Evolutionary conservation across 2,329 filamentous ascomycete species (phyloP), one percentile per base, ranked within the genome.

Genomic region (Plenodomus lindquistii): DNA sequence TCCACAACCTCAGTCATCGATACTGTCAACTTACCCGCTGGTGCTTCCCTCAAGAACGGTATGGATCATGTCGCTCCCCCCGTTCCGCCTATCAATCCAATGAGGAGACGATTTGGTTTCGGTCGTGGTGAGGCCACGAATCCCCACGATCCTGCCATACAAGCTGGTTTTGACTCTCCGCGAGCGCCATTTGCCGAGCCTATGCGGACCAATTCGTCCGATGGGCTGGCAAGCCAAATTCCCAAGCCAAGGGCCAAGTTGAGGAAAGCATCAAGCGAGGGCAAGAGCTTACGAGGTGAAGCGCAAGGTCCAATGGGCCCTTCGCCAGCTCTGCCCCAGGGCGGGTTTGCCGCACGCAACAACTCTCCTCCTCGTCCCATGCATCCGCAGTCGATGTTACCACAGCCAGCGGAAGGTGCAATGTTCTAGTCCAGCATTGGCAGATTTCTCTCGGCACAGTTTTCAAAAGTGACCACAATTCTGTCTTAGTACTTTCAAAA

Each of bases 1-100:
- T 80, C 77, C 1, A 75, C 76, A 9, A 85, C 83, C 3, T 83
- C 80, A 2, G 80, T 81, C 37, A 77, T 85, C 21, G 81, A 84
- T 38, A 80, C 80, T 0, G 75, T 85, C 29, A 80, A 79, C 29
- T 74, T 86, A 10, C 82, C 82, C 13, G 63, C 77, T n/a, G 80
- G 80, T 21, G 79, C 80, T 2, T 80, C 77, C 4, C 71, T 83
- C 29, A 78, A 72, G 67, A 83, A 81, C 47, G 81, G 80, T 40
- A 75, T 74, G 56, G 63, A 67, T 17, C 21, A 53, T 7, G 44
- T 43, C 10, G 53, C 62, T 6, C 69, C 75, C 1, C 81, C 82
- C 1, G 67, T 85, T 6, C 82, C 82, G 21, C 78, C 81, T 0
- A 81, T 84, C 76, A 85, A 85, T 60, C 82, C 83, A 1, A 79